Evolutionary conservation across 306 rosid genomes (phyloP), one percentile per base, ranked within the genome.

Genomic region (Gastrolobium bilobum): DNA sequence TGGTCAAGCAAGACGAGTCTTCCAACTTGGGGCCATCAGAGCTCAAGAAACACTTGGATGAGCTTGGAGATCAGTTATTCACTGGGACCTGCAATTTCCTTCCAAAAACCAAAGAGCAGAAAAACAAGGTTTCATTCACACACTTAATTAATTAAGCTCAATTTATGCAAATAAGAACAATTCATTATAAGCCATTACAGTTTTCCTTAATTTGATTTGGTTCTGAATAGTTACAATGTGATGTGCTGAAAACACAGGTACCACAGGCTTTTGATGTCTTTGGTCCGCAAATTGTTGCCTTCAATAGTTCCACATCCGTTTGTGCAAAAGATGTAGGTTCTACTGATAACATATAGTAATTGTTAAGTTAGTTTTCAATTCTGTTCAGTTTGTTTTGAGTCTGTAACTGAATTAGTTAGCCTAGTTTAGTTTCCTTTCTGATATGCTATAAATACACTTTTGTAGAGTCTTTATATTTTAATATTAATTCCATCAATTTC

Each of bases 11-110:
- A 83, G 97, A 93, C 20, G 79, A 30, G 60, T 81, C 97, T 31
- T 95, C 94, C 20, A 64, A 68, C 6, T 47, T 95, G 71, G 91
- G 47, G 35, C 85, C 91, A 56, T 91, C 94, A 4, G 96, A 92
- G 46, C 89, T 95, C 42, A 90, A 86, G 78, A 84, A 52, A 37
- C 88, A 93, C 83, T 86, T 95, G 87, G 88, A 91, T 59, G 94
- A 90, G 39, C 92, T 95, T 38, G 99, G 97, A 82, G 92, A 93
- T 83, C 97, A 95, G 77, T 86, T 92, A 13, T 95, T 95, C 77
- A 91, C 78, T n/a, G 99, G 98, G 6, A 84, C 94, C 0, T 92
- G 99, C 82, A 86, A 69, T 76, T 92, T 94, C 71, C 79, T 85
- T 33, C 95, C 97, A 5, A 90, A 88, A 79, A 40, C 80, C 46